A percentile compares a stretch with the other conserved stretches of the same genome.
Evolutionary conservation across 2,329 filamentous ascomycete genomes (phyloP).

Genomic region (Elsinoe ampelina): DNA sequence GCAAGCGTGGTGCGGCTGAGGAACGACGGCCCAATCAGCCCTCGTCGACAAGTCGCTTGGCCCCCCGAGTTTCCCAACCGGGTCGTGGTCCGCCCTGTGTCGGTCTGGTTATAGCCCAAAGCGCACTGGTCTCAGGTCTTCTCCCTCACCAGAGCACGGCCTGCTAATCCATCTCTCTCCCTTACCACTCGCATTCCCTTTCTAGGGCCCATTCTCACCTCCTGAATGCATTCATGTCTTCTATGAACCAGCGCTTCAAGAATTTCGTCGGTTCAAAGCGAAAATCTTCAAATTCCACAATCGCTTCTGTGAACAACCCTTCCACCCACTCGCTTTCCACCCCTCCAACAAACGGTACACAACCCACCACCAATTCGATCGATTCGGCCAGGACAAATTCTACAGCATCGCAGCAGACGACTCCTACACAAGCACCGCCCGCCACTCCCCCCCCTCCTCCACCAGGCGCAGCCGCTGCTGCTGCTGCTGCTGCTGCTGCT

Average conservation of each 20-base stretch:
- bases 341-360: slow-evolving; percentile 17
- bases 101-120: slow-evolving; percentile 4
- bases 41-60: not conserved
- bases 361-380: slow-evolving; percentile 30
- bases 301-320: slow-evolving; percentile 35
- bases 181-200: not conserved
- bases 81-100: not conserved
- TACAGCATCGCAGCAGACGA: slow-evolving; percentile 17
- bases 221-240: slow-evolving; percentile 27
- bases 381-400: slow-evolving; percentile 15
- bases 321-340: slow-evolving; percentile 19
- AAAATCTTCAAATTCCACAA: slow-evolving; percentile 49
- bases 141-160: not conserved
- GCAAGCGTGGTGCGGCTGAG: slow-evolving; percentile 9
- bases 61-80: not conserved
- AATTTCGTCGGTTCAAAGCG: slow-evolving; percentile 74
- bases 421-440: slow-evolving; percentile 19
- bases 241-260: slow-evolving; percentile 71
- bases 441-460: slow-evolving; percentile 33
- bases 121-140: not conserved
- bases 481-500: slow-evolving; percentile 30
- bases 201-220: slow-evolving; percentile 4
- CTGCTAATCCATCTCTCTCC: not conserved
- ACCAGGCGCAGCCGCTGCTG: slow-evolving; percentile 21
- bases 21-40: slow-evolving; percentile 5